Percentiles rank a stretch among this genome's conserved stretches.
Evolutionary conservation across 2,329 filamentous ascomycete species (phyloP).

Genomic region (Rhynchosporium agropyri): DNA sequence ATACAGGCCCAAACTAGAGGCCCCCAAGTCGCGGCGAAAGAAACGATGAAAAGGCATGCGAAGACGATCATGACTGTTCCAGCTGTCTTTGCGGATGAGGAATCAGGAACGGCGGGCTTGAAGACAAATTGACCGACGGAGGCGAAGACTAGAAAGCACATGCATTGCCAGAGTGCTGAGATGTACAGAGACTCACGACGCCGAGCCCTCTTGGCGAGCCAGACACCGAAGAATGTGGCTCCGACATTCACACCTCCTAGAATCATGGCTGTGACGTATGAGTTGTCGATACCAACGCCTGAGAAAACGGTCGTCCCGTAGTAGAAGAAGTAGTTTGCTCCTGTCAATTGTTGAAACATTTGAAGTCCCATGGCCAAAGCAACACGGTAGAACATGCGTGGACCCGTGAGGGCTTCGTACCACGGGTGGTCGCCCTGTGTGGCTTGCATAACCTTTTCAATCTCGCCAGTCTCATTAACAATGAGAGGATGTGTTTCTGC

Average conservation of each 20-base stretch:
- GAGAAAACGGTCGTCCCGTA: conserved; percentile 70
- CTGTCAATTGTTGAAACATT: conserved; percentile 69
- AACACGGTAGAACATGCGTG: conserved; percentile 65
- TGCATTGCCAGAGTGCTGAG: conserved; percentile 70
- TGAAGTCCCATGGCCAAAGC: conserved; percentile 65
- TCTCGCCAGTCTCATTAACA: conserved; percentile 54
- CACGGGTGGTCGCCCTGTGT: conserved; percentile 60
- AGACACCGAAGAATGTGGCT: conserved; percentile 58
- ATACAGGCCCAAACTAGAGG: conserved; percentile 71
- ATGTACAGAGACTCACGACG: conserved; percentile 68
- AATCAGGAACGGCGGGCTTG: conserved; percentile 56
- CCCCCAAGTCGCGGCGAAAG: conserved; percentile 71
- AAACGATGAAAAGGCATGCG: conserved; percentile 74
- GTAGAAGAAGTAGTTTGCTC: conserved; percentile 64
- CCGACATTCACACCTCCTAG: conserved; percentile 68
- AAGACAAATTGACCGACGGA: conserved; percentile 55
- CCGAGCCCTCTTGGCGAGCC: conserved; percentile 68
- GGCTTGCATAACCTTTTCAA: conserved; percentile 47
- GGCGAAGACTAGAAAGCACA: conserved; percentile 63
- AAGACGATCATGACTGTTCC: conserved; percentile 73
- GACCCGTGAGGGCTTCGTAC: conserved; percentile 62
- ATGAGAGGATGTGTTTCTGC: conserved; percentile 52
- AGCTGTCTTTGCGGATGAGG: conserved; percentile 52
- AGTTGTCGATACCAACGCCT: conserved; percentile 66
- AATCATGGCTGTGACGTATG: conserved; percentile 69